These are phyloP conservation scores for Chytriomyces sp. DNA, from an alignment of 192 early-diverging fungal species.

Conservation along the genomic window DNA sequence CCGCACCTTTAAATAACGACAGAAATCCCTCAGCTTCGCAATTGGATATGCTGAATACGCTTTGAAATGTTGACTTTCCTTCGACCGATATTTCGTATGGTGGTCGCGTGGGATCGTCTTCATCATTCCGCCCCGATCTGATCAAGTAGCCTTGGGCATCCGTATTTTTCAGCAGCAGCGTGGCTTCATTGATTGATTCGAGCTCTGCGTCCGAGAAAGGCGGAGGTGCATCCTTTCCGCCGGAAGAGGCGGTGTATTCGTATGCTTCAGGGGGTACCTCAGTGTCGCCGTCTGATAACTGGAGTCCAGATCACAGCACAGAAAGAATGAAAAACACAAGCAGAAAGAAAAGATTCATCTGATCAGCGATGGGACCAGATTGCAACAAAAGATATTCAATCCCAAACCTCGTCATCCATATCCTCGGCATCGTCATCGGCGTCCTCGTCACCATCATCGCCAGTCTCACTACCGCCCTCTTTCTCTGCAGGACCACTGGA, in stretches of 20 bases:
- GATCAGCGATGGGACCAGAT: neutral
- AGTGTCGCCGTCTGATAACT: constrained; percentile 20
- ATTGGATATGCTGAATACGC: constrained; percentile 36
- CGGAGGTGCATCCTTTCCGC: neutral
- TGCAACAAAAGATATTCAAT: too few relatives aligned
- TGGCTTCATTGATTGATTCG: neutral
- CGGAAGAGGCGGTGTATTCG: too few relatives aligned
- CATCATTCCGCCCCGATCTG: constrained; percentile 25
- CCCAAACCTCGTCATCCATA: constrained; percentile 2
- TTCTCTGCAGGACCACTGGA: neutral
- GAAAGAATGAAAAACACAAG: neutral
- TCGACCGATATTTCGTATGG: constrained; percentile 57
- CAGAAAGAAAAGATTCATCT: constrained; percentile 4
- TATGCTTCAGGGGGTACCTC: constrained; percentile 9
- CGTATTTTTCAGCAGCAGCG: constrained; percentile 27
- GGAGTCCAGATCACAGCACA: too few relatives aligned
- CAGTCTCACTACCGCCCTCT: neutral
- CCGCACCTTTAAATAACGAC: constrained; percentile 61
- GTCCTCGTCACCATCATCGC: neutral
- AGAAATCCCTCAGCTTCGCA: constrained; percentile 48
- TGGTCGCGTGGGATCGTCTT: constrained; percentile 51
- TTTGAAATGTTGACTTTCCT: constrained; percentile 37
- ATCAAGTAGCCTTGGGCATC: constrained; percentile 56
- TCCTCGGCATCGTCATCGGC: constrained; percentile 23
- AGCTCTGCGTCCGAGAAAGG: constrained; percentile 10